phyloP scores from a whole-genome alignment of 2,329 filamentous ascomycete genomes.

The Trichoderma endophyticum region DNA sequence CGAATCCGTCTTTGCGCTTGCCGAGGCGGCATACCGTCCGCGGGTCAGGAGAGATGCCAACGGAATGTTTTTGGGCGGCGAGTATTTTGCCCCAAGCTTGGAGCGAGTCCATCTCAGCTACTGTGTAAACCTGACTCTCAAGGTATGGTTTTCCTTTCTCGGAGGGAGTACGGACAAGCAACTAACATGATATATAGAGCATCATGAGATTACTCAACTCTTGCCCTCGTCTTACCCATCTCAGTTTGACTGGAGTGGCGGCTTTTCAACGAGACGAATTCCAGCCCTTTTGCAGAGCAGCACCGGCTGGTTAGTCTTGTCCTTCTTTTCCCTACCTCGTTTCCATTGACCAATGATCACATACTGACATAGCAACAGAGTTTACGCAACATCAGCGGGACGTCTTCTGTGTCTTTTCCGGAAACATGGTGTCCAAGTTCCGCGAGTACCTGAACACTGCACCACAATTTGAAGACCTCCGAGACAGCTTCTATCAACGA shows the following conservation, averaged over 20 bases:
- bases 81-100: constrained; percentile 62
- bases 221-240: constrained; percentile 87
- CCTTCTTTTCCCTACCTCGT: neutral
- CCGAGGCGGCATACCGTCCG: constrained; percentile 61
- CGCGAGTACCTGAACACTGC: constrained; percentile 71
- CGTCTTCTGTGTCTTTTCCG: constrained; percentile 97
- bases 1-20: constrained; percentile 79
- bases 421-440: constrained; percentile 73
- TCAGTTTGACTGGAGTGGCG: constrained; percentile 90
- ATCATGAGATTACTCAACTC: constrained; percentile 86
- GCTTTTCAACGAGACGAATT: constrained; percentile 86
- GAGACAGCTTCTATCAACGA: constrained; percentile 31
- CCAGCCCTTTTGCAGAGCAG: constrained; percentile 78
- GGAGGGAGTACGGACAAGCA: neutral
- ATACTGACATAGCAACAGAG: constrained; percentile 50
- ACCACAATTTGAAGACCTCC: constrained; percentile 45
- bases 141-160: constrained; percentile 50
- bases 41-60: constrained; percentile 48
- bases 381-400: constrained; percentile 94
- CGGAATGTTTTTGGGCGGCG: constrained; percentile 47
- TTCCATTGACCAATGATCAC: neutral
- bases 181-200: constrained; percentile 54
- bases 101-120: constrained; percentile 97
- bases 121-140: constrained; percentile 78
- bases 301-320: constrained; percentile 61